Conservation (phyloP, 148 eudicot species). For the Linanthus parryae region DNA sequence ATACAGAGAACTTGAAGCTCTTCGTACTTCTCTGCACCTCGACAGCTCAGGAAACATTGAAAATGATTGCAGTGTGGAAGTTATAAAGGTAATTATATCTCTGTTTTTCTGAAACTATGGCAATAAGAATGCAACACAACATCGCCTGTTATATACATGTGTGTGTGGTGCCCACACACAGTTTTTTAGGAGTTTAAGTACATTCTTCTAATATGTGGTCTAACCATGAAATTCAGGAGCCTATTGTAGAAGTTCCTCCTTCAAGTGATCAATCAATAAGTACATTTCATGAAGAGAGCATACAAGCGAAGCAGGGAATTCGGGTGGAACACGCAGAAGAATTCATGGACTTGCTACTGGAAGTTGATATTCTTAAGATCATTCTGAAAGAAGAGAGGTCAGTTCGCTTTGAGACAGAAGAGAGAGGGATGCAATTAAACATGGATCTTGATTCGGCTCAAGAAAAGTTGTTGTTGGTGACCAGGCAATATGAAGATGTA, state of each 20-base stretch:
- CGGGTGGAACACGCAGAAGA: slow-evolving; percentile 35
- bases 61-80: slow-evolving; percentile 24
- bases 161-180: too few relatives aligned
- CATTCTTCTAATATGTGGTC: too few relatives aligned
- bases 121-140: too few relatives aligned
- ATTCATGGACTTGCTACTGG: slow-evolving; percentile 66
- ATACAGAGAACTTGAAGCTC: slow-evolving; percentile 63
- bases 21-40: slow-evolving; percentile 32
- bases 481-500: slow-evolving; percentile 45
- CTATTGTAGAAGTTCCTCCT: slow-evolving; percentile 35
- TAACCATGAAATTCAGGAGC: slow-evolving; percentile 31
- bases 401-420: slow-evolving; percentile 31
- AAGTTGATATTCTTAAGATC: slow-evolving; percentile 71
- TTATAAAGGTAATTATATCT: slow-evolving; percentile 43
- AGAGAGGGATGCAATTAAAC: slow-evolving; percentile 29
- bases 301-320: slow-evolving; percentile 14
- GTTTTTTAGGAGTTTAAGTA: too few relatives aligned
- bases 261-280: slow-evolving; percentile 18
- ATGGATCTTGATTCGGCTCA: slow-evolving; percentile 51
- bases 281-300: slow-evolving; percentile 15
- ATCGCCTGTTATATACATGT: too few relatives aligned
- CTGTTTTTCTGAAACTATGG: too few relatives aligned
- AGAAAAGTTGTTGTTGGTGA: slow-evolving; percentile 28
- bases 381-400: slow-evolving; percentile 82
- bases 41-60: slow-evolving; percentile 16